Conservation (phyloP, 495 filamentous ascomycete genomes). For the Xylaria telfairii region DNA sequence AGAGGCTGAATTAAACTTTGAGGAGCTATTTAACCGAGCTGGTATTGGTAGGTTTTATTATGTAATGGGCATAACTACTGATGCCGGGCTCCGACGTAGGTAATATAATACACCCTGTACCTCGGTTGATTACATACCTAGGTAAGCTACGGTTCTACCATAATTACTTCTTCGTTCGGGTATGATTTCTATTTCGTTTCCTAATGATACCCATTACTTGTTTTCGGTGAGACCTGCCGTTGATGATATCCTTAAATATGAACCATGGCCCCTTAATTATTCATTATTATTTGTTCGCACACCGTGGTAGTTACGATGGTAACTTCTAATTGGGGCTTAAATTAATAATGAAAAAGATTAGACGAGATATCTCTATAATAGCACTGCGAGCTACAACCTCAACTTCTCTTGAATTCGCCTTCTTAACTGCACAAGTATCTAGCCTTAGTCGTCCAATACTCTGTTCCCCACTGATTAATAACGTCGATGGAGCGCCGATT, state of each 20-base stretch:
- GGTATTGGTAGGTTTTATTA: not conserved
- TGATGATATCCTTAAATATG: too few relatives aligned
- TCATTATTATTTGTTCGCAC: not conserved
- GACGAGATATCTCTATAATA: not conserved
- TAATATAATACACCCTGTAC: not conserved
- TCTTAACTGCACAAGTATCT: not conserved
- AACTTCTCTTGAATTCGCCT: not conserved
- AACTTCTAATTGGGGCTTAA: not conserved
- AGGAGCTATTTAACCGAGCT: conserved; percentile 12
- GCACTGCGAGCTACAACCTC: not conserved
- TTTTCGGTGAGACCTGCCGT: not conserved
- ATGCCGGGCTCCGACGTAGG: not conserved
- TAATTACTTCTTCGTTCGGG: not conserved
- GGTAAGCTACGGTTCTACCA: not conserved
- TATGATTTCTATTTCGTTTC: not conserved
- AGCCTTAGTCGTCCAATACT: not conserved
- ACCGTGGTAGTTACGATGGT: not conserved
- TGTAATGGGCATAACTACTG: not conserved
- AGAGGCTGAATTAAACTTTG: conserved; percentile 14
- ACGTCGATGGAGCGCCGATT: not conserved
- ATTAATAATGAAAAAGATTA: not conserved
- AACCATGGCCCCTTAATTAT: not conserved
- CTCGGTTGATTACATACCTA: conserved; percentile 15
- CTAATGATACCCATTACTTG: not conserved
- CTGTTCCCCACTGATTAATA: not conserved